Base-by-base conservation (phyloP, 495 filamentous ascomycete genomes). In the Penicillium ochrochloron region DNA sequence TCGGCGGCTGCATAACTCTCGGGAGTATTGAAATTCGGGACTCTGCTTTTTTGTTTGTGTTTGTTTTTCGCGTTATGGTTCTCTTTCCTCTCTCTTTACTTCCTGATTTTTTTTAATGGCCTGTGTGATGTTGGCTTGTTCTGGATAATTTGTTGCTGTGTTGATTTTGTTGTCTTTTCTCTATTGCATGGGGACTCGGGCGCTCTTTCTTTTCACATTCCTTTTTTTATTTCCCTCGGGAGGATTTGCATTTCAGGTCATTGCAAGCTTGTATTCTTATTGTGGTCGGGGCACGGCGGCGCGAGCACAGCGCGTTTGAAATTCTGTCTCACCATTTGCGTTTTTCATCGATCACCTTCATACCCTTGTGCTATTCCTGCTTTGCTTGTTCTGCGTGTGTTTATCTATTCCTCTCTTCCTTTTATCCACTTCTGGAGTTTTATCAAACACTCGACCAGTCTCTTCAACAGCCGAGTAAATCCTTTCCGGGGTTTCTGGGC, bases 1-100 rank as follows among this genome's bases (percentile, higher is more conserved):
- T 76, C 71, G 78, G 80, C 73, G 78, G 78, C 73, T 77, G 73
- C 69, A 75, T 75, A 74, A 71, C 73, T 76, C 74, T 74, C 72
- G 66, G 79, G 76, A 78, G 75, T 76, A 76, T 75, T 77, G 74
- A 58, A 44, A 74, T 75, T 70, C 63, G 72, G 72, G 70, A 68
- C 69, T 72, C 71, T 72, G 58, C 63, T 60, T 74, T 74, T 73
- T 70, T 61, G 66, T 71, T 48, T 58, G n/a, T 63, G 59, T 60
- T 66, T 60, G 29, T 59, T 60, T 63, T 59, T 62, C 59, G 35
- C 57, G 12, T 59, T 21, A 33, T 33, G 53, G 33, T 56, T 68
- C 46, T 59, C 58, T 51, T 60, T 14, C 33, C 53, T n/a, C 33
- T 35, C 33, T 35, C n/a, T 21, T 56, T 56, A 35, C 17, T 14